Evolutionary conservation across 768 basidiomycete species (phyloP).

Genomic region (Amylocystis lapponica): DNA sequence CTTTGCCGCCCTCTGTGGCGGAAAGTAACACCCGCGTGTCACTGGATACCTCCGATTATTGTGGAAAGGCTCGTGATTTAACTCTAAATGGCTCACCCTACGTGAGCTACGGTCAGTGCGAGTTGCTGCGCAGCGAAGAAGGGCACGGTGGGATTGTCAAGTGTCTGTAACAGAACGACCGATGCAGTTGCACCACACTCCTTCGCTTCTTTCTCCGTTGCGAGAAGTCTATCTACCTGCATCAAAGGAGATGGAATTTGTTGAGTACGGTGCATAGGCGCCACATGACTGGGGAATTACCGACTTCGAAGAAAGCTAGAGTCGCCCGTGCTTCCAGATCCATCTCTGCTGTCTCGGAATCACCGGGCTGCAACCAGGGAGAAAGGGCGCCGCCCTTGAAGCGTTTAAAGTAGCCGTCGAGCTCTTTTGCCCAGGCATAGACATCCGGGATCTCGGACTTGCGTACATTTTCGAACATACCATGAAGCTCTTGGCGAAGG

Average conservation of each 20-base stretch:
- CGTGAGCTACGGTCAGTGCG: slow-evolving; percentile 86
- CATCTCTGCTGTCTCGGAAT: slow-evolving; percentile 28
- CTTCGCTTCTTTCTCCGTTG: slow-evolving; percentile 62
- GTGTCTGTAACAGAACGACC: slow-evolving; percentile 83
- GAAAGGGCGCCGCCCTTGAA: slow-evolving; percentile 76
- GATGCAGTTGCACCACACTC: slow-evolving; percentile 89
- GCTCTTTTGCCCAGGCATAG: slow-evolving; percentile 67
- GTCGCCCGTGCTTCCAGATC: slow-evolving; percentile 86
- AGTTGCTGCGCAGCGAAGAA: slow-evolving; percentile 78
- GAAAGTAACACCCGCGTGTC: slow-evolving; percentile 68
- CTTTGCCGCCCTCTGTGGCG: slow-evolving; percentile 62
- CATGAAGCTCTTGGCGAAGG: slow-evolving; percentile 79
- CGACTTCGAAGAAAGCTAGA: slow-evolving; percentile 80
- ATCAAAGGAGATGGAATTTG: slow-evolving; percentile 2
- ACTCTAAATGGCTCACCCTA: slow-evolving; percentile 54
- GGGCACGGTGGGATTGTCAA: slow-evolving; percentile 73
- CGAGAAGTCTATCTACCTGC: slow-evolving; percentile 72
- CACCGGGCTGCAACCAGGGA: slow-evolving; percentile 48
- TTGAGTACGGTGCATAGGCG: too few species aligned
- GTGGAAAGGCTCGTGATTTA: background rate
- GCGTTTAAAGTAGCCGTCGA: slow-evolving; percentile 89
- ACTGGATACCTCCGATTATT: slow-evolving; percentile 3
- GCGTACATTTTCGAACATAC: slow-evolving; percentile 73
- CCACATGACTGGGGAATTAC: slow-evolving; percentile 11
- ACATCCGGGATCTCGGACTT: slow-evolving; percentile 70